These are phyloP conservation scores for Triangularia verruculosa DNA, from an alignment of 2,329 filamentous ascomycete species.

Conservation along the genomic window DNA sequence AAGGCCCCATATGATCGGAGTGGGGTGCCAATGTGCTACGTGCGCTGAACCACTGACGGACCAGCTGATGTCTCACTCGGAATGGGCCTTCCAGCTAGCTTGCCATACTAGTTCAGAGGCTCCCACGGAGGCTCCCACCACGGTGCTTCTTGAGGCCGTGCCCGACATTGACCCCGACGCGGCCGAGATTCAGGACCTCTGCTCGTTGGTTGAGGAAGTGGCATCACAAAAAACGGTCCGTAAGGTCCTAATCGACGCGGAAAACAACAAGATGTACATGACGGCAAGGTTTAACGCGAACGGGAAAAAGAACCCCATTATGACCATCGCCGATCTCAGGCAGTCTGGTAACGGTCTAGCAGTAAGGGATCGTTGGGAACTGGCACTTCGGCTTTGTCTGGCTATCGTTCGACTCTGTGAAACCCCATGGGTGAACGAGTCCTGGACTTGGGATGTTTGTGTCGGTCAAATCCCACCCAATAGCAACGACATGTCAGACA, in stretches of 20 bases:
- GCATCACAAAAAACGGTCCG: not conserved
- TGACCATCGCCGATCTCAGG: not conserved
- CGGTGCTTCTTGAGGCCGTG: not conserved
- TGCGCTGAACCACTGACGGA: not conserved
- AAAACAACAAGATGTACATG: not conserved
- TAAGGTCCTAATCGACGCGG: not conserved
- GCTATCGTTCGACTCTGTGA: not conserved
- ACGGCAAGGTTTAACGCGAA: not conserved
- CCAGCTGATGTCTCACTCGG: not conserved
- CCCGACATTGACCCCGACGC: not conserved
- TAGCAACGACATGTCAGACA: not conserved
- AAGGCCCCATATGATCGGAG: not conserved
- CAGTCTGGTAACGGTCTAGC: not conserved
- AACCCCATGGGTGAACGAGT: not conserved
- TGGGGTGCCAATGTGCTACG: not conserved
- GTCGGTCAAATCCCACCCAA: not conserved
- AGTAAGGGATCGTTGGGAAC: not conserved
- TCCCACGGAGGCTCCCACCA: not conserved
- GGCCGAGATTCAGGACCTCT: not conserved
- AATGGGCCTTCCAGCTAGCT: not conserved
- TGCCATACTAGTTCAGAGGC: not conserved
- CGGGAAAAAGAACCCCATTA: not conserved
- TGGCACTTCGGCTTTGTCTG: not conserved
- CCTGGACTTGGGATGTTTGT: not conserved
- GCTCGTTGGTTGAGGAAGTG: not conserved